Conservation (phyloP, 805 yeast species). For the Barnettozyma siamensis region DNA sequence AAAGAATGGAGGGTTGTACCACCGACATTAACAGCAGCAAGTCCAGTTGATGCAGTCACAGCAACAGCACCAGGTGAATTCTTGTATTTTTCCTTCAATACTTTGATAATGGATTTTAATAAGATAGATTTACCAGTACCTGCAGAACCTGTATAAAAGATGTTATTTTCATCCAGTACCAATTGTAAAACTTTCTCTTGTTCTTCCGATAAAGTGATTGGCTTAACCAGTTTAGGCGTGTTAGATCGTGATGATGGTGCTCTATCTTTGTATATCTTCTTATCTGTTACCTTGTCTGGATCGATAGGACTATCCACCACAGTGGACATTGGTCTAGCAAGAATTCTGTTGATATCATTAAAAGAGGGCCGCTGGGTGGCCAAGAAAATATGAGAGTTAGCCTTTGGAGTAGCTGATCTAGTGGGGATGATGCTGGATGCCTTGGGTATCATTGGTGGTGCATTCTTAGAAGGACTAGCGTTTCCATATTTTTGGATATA, state of each 20-base stretch:
- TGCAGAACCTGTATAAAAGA: constrained; percentile 96
- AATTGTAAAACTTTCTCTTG: constrained; percentile 61
- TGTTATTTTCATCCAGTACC: constrained; percentile 56
- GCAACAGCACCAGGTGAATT: constrained; percentile 48
- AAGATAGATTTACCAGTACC: constrained; percentile 97
- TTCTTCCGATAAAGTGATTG: constrained; percentile 44
- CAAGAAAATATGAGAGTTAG: constrained; percentile 20
- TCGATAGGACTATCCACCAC: constrained; percentile 2
- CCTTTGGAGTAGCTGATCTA: not conserved
- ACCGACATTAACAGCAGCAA: constrained; percentile 78
- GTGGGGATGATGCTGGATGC: not conserved
- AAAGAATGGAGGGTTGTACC: constrained; percentile 74
- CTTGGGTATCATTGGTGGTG: not conserved
- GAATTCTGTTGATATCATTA: not conserved
- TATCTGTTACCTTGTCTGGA: not conserved
- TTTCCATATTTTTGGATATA: not conserved
- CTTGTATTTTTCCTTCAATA: constrained; percentile 40
- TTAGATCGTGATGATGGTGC: constrained; percentile 6
- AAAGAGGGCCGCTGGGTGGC: constrained; percentile 26
- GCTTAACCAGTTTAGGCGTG: constrained; percentile 22
- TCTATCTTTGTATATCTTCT: not conserved
- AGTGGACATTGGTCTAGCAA: constrained; percentile 2
- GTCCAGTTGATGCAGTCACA: constrained; percentile 79
- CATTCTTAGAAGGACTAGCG: not conserved
- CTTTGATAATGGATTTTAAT: constrained; percentile 56